phyloP scores from a whole-genome alignment of 2,329 filamentous ascomycete species.

The Endothia cerciana region DNA sequence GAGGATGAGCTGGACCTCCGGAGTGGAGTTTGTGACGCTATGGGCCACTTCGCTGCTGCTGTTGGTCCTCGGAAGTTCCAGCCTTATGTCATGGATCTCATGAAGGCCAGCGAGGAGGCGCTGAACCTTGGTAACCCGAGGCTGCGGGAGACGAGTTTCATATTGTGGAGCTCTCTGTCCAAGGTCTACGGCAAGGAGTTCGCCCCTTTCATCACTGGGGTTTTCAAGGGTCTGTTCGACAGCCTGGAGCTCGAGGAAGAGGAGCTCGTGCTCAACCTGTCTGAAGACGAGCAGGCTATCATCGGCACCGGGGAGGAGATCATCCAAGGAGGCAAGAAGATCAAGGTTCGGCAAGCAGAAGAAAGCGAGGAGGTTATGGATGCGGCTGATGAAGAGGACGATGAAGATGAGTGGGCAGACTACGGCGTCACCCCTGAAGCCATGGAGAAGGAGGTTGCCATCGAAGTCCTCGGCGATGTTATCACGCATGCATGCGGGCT shows the following conservation, averaged over 20 bases:
- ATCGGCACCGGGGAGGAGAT: slow-evolving; percentile 70
- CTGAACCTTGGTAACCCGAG: slow-evolving; percentile 86
- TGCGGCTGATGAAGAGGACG: slow-evolving; percentile 58
- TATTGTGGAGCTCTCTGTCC: slow-evolving; percentile 91
- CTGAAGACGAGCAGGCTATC: slow-evolving; percentile 73
- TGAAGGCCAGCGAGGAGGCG: slow-evolving; percentile 91
- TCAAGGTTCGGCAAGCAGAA: slow-evolving; percentile 72
- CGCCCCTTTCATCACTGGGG: slow-evolving; percentile 74
- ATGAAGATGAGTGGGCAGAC: slow-evolving; percentile 78
- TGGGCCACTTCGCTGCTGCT: slow-evolving; percentile 89
- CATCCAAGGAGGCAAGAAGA: slow-evolving; percentile 79
- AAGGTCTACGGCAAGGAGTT: slow-evolving; percentile 91
- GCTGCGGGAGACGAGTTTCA: slow-evolving; percentile 94
- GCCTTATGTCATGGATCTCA: slow-evolving; percentile 86
- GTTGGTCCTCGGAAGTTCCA: slow-evolving; percentile 87
- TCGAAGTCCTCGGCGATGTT: slow-evolving; percentile 92
- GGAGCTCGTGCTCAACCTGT: slow-evolving; percentile 78
- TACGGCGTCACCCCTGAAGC: slow-evolving; percentile 89
- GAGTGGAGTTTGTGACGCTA: slow-evolving; percentile 86
- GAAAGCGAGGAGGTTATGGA: slow-evolving; percentile 63
- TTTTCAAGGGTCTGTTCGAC: slow-evolving; percentile 79
- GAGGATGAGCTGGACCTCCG: slow-evolving; percentile 90
- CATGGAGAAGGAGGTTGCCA: slow-evolving; percentile 95
- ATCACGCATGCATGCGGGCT: slow-evolving; percentile 82
- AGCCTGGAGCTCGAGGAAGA: slow-evolving; percentile 88